A percentile compares a stretch with the other conserved stretches of the same genome.
Conservation (phyloP, 352 stramenopile species). For the Pythium biforme region DNA sequence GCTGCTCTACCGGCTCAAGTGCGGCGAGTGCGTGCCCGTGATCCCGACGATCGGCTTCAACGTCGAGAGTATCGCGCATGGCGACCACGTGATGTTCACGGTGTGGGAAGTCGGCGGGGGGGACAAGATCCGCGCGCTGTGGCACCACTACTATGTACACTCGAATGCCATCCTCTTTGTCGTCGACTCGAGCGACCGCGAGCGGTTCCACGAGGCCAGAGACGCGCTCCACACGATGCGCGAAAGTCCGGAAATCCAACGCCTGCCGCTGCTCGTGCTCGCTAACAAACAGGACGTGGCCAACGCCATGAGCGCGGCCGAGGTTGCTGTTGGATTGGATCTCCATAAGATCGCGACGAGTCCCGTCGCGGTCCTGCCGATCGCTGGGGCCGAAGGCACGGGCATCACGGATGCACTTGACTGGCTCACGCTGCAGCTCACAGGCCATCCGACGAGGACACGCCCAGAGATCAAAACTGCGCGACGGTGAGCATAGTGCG, state of each 20-base stretch:
- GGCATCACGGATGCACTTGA: constrained; percentile 26
- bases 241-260: constrained; percentile 16
- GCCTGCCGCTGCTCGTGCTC: constrained; percentile 33
- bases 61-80: constrained; percentile 37
- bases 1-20: constrained; percentile 78
- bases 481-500: no score
- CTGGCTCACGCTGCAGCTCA: constrained; percentile 16
- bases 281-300: constrained; percentile 50
- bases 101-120: constrained; percentile 62
- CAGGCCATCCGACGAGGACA: not conserved
- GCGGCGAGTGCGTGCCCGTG: constrained; percentile 42
- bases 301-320: constrained; percentile 19
- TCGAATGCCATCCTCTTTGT: constrained; percentile 66
- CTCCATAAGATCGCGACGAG: constrained; percentile 1
- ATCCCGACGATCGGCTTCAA: constrained; percentile 61
- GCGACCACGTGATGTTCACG: constrained; percentile 38
- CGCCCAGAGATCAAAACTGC: no score
- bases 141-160: constrained; percentile 49
- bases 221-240: constrained; percentile 30
- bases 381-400: not conserved
- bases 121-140: constrained; percentile 48
- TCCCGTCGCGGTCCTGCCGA: not conserved
- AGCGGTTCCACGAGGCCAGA: constrained; percentile 28
- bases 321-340: constrained; percentile 27
- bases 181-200: constrained; percentile 42